Evolutionary conservation across 2,329 filamentous ascomycete species (phyloP).

Genomic region (Colletotrichum lentis): DNA sequence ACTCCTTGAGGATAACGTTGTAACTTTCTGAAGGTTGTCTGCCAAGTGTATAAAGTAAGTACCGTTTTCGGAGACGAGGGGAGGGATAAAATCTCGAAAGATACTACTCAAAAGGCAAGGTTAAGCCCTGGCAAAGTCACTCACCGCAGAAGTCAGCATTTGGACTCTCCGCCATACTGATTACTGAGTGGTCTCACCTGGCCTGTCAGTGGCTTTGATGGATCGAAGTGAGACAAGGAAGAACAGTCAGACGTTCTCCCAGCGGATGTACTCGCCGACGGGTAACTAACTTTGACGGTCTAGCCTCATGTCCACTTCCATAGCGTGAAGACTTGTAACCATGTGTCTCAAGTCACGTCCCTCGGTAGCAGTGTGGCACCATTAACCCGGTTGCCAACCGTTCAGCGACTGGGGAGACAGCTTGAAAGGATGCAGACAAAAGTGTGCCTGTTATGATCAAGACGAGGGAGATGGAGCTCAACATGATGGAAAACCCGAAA

Average conservation of each 20-base stretch:
- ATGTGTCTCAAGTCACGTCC: conserved; percentile 9
- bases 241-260: not conserved
- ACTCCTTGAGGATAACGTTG: not conserved
- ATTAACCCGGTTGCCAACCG: not conserved
- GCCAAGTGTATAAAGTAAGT: not conserved
- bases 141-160: not conserved
- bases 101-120: accelerated
- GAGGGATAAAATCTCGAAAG: not conserved
- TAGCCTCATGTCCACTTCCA: conserved; percentile 16
- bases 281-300: not conserved
- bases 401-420: no score
- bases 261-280: not conserved
- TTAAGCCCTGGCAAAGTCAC: no score
- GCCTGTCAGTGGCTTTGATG: not conserved
- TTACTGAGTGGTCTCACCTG: not conserved
- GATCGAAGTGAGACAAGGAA: not conserved
- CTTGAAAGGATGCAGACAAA: conserved; percentile 9
- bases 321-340: conserved; percentile 14
- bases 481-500: no score
- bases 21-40: not conserved
- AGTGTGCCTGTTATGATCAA: not conserved
- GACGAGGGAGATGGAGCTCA: not conserved
- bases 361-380: not conserved
- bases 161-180: accelerated
- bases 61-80: accelerated